phyloP scores from a whole-genome alignment of 192 early-diverging fungal species.

The Pilobolus umbonatus region DNA sequence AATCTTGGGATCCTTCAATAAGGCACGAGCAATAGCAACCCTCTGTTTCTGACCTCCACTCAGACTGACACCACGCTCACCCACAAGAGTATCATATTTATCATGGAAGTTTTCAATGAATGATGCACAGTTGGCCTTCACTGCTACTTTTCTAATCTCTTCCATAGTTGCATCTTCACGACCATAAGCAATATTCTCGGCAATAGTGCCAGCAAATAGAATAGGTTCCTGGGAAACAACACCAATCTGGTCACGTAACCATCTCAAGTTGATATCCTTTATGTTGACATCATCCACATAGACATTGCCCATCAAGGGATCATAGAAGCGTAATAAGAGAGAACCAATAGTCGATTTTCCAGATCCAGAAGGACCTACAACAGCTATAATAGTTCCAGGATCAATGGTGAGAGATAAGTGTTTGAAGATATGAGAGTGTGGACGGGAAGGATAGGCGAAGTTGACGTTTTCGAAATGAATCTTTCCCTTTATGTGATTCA shows the following conservation, averaged over 20 bases:
- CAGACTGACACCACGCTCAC: constrained; percentile 39
- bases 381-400: constrained; percentile 49
- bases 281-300: constrained; percentile 57
- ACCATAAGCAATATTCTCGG: constrained; percentile 69
- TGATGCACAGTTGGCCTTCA: constrained; percentile 66
- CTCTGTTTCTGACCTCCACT: constrained; percentile 52
- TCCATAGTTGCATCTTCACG: constrained; percentile 51
- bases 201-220: constrained; percentile 64
- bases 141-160: constrained; percentile 63
- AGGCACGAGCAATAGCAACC: constrained; percentile 42
- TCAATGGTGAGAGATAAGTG: constrained; percentile 48
- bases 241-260: constrained; percentile 60
- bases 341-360: constrained; percentile 65
- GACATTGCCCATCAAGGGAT: constrained; percentile 51
- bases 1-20: constrained; percentile 40
- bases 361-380: constrained; percentile 53
- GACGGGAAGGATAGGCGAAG: constrained; percentile 67
- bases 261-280: constrained; percentile 45
- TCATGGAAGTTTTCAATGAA: constrained; percentile 56
- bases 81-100: constrained; percentile 47
- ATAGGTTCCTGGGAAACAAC: constrained; percentile 72
- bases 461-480: constrained; percentile 54
- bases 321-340: constrained; percentile 71
- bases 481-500: constrained; percentile 33
- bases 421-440: constrained; percentile 48